Percentiles rank a stretch among this genome's conserved stretches.
phyloP scores from a whole-genome alignment of 495 filamentous ascomycete genomes.

The Symbiotaphrina buchneri region DNA sequence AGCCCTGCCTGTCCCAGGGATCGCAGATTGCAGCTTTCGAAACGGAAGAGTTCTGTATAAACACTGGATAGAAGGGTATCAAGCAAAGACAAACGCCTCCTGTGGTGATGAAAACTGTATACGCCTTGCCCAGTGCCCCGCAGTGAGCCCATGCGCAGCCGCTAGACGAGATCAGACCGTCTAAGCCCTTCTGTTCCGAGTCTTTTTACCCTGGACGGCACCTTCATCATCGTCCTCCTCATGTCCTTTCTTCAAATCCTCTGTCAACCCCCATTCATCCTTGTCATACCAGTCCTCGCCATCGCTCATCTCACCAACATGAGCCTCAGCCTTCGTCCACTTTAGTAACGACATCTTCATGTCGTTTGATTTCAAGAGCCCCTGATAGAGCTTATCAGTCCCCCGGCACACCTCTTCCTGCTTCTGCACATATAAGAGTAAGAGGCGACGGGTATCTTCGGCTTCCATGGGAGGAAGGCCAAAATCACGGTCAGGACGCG shows the following conservation, averaged over 20 bases:
- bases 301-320: slow-evolving; percentile 68
- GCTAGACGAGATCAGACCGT: not conserved
- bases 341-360: slow-evolving; percentile 59
- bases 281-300: slow-evolving; percentile 93
- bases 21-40: no score
- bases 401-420: slow-evolving; percentile 86
- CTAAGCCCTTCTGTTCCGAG: slow-evolving; percentile 2
- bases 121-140: not conserved
- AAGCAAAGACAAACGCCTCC: not conserved
- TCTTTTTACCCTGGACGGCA: slow-evolving; percentile 3
- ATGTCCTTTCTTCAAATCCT: slow-evolving; percentile 73
- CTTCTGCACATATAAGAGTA: slow-evolving; percentile 78
- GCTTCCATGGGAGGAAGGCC: slow-evolving; percentile 66
- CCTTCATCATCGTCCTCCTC: slow-evolving; percentile 54
- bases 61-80: not conserved
- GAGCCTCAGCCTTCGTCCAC: slow-evolving; percentile 79
- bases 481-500: slow-evolving; percentile 53
- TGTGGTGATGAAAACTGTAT: not conserved
- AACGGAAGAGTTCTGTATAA: no score
- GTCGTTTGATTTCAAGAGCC: slow-evolving; percentile 52
- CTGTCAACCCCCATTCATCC: slow-evolving; percentile 67
- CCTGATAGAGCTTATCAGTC: slow-evolving; percentile 49
- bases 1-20: no score
- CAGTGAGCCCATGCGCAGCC: no score
- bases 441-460: slow-evolving; percentile 63